Conservation (phyloP, 257 asterid species). For the Plantago major region DNA sequence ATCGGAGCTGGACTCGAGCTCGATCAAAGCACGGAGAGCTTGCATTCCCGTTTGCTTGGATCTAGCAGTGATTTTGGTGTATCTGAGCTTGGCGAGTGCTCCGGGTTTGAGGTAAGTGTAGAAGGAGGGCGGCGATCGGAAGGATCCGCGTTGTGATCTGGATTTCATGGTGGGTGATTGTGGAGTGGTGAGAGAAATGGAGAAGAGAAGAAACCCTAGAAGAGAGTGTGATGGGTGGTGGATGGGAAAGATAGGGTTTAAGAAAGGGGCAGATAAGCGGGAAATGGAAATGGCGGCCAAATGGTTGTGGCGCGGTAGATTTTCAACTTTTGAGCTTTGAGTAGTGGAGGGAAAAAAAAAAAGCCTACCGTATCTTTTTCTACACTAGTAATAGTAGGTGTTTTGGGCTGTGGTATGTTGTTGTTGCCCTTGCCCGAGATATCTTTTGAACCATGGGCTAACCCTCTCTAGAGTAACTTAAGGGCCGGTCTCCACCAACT, state of each 20-base stretch:
- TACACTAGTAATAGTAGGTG: too few relatives aligned
- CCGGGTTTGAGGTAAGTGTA: slow-evolving; percentile 48
- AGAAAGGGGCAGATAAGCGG: slow-evolving; percentile 5
- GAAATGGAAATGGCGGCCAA: slow-evolving; percentile 35
- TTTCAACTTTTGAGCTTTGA: slow-evolving; percentile 14
- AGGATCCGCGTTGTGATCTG: slow-evolving; percentile 4
- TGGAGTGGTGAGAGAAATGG: not conserved
- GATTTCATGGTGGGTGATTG: slow-evolving; percentile 17
- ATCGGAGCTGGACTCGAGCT: slow-evolving; percentile 22
- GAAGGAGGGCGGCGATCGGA: slow-evolving; percentile 12
- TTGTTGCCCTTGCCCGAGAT: too few relatives aligned
- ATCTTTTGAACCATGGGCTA: too few relatives aligned
- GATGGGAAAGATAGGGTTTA: slow-evolving; percentile 16
- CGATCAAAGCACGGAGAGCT: slow-evolving; percentile 19
- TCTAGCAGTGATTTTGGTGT: slow-evolving; percentile 43
- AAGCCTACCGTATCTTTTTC: too few relatives aligned
- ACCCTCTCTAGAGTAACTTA: too few relatives aligned
- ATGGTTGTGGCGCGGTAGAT: slow-evolving; percentile 16
- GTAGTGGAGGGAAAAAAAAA: not conserved
- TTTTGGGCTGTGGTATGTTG: too few relatives aligned
- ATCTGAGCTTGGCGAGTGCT: slow-evolving; percentile 45
- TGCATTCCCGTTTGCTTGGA: slow-evolving; percentile 24
- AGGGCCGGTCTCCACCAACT: too few relatives aligned
- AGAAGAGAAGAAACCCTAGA: not conserved
- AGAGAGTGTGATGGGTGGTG: not conserved